Evolutionary conservation across 106 monocot species (phyloP).

Genomic region (Cymbidium sinense): DNA sequence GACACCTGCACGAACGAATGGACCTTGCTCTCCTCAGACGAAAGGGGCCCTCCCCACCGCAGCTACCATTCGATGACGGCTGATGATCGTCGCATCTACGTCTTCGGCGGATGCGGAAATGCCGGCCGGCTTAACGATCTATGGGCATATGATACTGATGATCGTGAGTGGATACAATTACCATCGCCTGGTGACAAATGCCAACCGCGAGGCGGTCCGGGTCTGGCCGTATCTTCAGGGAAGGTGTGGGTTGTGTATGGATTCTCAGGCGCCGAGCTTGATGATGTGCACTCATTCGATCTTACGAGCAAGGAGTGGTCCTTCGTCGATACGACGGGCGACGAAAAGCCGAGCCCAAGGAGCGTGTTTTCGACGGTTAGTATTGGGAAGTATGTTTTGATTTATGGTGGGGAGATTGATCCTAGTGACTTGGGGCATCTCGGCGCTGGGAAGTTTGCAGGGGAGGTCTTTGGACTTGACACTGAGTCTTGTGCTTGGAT

Average conservation of each 20-base stretch:
- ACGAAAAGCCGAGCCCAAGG: conserved; percentile 54
- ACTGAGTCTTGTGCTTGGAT: conserved; percentile 41
- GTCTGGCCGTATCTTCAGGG: conserved; percentile 34
- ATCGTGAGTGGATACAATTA: conserved; percentile 41
- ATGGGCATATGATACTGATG: conserved; percentile 50
- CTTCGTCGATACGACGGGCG: conserved; percentile 33
- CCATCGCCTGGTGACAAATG: conserved; percentile 48
- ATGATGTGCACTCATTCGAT: conserved; percentile 79
- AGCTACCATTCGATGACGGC: conserved; percentile 90
- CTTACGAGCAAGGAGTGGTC: conserved; percentile 33
- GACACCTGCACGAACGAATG: conserved; percentile 50
- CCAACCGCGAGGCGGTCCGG: conserved; percentile 61
- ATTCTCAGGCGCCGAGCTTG: conserved; percentile 65
- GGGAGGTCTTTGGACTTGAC: conserved; percentile 55
- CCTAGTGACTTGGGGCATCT: conserved; percentile 83
- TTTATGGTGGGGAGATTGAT: conserved; percentile 73
- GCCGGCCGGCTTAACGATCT: conserved; percentile 71
- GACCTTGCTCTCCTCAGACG: conserved; percentile 57
- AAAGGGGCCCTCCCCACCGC: conserved; percentile 54
- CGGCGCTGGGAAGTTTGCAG: conserved; percentile 69
- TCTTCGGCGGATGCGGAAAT: conserved; percentile 85
- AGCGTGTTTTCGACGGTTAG: conserved; percentile 58
- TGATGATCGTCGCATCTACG: conserved; percentile 41
- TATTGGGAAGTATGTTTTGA: conserved; percentile 44
- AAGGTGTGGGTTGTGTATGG: conserved; percentile 91